Conservation (phyloP, 805 yeast species). For the Candida dendrica region DNA sequence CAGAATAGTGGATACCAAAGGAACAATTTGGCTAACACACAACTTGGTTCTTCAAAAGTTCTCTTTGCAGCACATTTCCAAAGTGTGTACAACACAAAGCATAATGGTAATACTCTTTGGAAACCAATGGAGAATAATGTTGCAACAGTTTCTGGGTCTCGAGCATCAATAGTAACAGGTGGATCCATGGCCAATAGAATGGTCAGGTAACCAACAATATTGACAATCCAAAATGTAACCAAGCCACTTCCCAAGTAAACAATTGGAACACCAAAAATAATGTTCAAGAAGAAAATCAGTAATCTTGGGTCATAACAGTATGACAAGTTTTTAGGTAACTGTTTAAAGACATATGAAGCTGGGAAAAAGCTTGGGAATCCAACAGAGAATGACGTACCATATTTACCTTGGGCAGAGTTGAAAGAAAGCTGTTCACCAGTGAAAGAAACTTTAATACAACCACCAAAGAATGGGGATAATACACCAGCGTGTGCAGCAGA, state of each 20-base stretch:
- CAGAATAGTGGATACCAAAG: conserved; percentile 77
- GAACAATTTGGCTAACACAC: conserved; percentile 29
- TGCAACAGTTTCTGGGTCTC: conserved; percentile 46
- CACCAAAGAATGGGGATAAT: conserved; percentile 68
- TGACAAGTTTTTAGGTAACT: conserved; percentile 27
- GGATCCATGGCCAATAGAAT: conserved; percentile 72
- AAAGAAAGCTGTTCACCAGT: conserved; percentile 46
- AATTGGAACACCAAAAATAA: conserved; percentile 56
- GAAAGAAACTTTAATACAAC: conserved; percentile 61
- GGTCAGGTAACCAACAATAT: conserved; percentile 77
- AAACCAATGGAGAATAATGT: conserved; percentile 63
- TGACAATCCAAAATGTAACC: conserved; percentile 54
- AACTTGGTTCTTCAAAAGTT: conserved; percentile 37
- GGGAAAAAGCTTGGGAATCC: conserved; percentile 70
- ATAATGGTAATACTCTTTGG: conserved; percentile 66
- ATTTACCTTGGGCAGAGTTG: conserved; percentile 38
- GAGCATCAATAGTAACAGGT: conserved; percentile 53
- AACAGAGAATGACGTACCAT: conserved; percentile 39
- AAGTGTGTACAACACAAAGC: conserved; percentile 62
- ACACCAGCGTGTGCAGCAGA: conserved; percentile 86
- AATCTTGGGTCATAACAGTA: conserved; percentile 70
- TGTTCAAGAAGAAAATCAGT: conserved; percentile 46
- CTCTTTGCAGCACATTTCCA: conserved; percentile 52
- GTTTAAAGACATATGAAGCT: conserved; percentile 55
- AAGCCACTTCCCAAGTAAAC: conserved; percentile 40